Conservation (phyloP, 352 stramenopile genomes). For the Pythium insidiosum region DNA sequence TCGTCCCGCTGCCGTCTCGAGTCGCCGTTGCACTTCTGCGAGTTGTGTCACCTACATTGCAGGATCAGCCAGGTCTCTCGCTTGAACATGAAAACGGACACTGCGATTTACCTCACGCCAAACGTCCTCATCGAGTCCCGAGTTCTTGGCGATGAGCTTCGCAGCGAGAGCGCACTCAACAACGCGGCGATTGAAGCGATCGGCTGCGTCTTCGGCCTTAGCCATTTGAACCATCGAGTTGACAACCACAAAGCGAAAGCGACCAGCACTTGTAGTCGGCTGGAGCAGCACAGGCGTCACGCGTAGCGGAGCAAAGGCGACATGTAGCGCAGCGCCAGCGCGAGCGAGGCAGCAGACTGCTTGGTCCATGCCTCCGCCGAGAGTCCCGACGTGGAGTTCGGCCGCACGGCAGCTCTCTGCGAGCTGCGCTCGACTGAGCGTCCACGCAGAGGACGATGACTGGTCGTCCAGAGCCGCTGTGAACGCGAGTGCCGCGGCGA, state of each 20-base stretch:
- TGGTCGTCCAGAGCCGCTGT: background rate
- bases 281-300: slow-evolving; percentile 23
- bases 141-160: slow-evolving; percentile 69
- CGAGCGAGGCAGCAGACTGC: slow-evolving; percentile 47
- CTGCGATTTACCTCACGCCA: too few relatives aligned
- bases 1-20: too few relatives aligned
- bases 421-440: slow-evolving; percentile 26
- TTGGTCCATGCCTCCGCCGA: slow-evolving; percentile 85
- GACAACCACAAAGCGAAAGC: slow-evolving; percentile 58
- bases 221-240: slow-evolving; percentile 58
- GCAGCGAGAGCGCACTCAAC: slow-evolving; percentile 66
- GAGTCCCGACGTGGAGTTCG: slow-evolving; percentile 63
- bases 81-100: too few relatives aligned
- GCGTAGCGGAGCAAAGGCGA: slow-evolving; percentile 47
- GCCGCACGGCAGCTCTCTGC: slow-evolving; percentile 42
- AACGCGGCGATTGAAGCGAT: slow-evolving; percentile 74
- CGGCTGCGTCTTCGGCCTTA: slow-evolving; percentile 64
- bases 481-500: slow-evolving; percentile 46
- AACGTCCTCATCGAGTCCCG: too few relatives aligned
- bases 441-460: slow-evolving; percentile 1
- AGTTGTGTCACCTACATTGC: too few relatives aligned
- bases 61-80: too few relatives aligned
- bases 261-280: slow-evolving; percentile 6
- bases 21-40: too few relatives aligned
- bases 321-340: slow-evolving; percentile 34